Evolutionary conservation across 116 monocot species (phyloP).

Genomic region (Dioscorea cayenensis): DNA sequence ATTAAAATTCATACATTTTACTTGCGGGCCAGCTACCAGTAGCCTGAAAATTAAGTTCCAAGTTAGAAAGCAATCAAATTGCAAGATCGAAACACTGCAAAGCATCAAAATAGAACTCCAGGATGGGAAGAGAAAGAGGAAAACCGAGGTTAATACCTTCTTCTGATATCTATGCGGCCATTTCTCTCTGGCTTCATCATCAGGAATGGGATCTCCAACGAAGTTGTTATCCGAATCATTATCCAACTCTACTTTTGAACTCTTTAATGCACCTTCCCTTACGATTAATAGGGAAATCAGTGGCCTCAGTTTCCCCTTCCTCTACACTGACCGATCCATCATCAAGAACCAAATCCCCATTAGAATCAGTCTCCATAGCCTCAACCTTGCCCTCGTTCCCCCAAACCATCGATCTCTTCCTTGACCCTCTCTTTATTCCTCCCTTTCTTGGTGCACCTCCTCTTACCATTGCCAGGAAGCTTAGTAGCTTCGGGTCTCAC

Average conservation of each 20-base stretch:
- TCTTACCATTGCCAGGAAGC: not conserved
- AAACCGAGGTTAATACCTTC: constrained; percentile 4
- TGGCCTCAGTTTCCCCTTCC: not conserved
- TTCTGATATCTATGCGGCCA: constrained; percentile 32
- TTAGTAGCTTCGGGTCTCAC: too few relatives aligned
- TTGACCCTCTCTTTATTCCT: not conserved
- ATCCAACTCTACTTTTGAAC: not conserved
- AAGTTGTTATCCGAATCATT: not conserved
- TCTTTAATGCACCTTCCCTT: not conserved
- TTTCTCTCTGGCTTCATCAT: constrained; percentile 11
- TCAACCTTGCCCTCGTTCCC: not conserved
- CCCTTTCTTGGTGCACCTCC: not conserved
- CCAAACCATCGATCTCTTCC: not conserved
- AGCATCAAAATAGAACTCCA: not conserved
- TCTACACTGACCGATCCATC: not conserved
- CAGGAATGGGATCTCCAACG: constrained; percentile 15
- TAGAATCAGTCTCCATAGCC: not conserved
- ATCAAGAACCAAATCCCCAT: not conserved
- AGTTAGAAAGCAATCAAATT: not conserved
- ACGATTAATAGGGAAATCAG: not conserved
- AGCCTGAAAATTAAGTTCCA: too few relatives aligned
- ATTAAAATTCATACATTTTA: not conserved
- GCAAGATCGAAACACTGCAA: not conserved
- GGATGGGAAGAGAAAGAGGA: not conserved
- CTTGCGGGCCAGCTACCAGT: not conserved